Conservation (phyloP, 805 yeast species). For the Torulaspora quercuum region DNA sequence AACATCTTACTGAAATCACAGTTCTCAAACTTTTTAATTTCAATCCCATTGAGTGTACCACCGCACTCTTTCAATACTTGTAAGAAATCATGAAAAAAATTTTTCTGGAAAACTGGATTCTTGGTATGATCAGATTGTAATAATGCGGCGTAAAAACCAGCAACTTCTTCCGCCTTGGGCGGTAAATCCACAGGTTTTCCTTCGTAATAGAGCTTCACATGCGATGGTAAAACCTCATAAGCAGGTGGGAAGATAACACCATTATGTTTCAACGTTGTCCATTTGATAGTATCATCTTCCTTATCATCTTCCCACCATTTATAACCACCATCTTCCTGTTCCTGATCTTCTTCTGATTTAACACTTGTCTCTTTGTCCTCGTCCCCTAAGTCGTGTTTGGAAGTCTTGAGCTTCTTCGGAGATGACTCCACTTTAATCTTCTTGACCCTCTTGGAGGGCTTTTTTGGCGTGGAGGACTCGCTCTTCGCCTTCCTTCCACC, state of each 20-base stretch:
- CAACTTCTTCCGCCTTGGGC: conserved; percentile 87
- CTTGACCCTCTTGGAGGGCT: conserved; percentile 6
- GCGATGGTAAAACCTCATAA: conserved; percentile 78
- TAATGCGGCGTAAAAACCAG: conserved; percentile 90
- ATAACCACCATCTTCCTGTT: conserved; percentile 57
- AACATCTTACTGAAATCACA: conserved; percentile 78
- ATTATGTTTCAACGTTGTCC: conserved; percentile 82
- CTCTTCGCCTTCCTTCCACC: conserved; percentile 9
- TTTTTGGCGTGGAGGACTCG: conserved; percentile 7
- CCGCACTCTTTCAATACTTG: conserved; percentile 66
- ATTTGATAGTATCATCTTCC: conserved; percentile 69
- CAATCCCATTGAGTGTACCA: conserved; percentile 50
- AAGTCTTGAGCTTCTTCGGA: conserved; percentile 9
- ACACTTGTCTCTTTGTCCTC: conserved; percentile 12
- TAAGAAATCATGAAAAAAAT: conserved; percentile 78
- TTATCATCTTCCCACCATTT: conserved; percentile 75
- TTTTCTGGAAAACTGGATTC: conserved; percentile 80
- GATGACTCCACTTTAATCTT: conserved; percentile 17
- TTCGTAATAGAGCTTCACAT: conserved; percentile 71
- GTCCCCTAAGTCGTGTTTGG: conserved; percentile 13
- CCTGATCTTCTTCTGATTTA: conserved; percentile 28
- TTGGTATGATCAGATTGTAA: conserved; percentile 83
- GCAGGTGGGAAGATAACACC: conserved; percentile 95
- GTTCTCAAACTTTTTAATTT: conserved; percentile 55
- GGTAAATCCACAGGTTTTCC: conserved; percentile 75